These are phyloP conservation scores for Cytospora leucostoma DNA, from an alignment of 2,329 filamentous ascomycete genomes.

Conservation along the genomic window DNA sequence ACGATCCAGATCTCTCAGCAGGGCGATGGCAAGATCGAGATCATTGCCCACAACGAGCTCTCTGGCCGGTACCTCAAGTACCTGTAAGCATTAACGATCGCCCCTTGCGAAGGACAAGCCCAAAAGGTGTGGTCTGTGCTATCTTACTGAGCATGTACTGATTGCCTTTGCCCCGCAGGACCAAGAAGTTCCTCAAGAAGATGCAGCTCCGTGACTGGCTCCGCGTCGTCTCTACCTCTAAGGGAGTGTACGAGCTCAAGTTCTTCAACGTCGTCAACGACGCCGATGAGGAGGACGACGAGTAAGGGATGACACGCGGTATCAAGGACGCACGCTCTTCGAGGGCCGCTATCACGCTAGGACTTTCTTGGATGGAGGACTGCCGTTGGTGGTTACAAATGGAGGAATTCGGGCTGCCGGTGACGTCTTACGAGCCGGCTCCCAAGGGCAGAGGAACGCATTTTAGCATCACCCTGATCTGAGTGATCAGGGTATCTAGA, in stretches of 20 bases:
- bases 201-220: constrained; percentile 99
- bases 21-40: constrained; percentile 97
- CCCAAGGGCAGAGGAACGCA: background rate
- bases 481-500: constrained; percentile 11
- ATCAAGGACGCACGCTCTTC: background rate
- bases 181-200: constrained; percentile 99
- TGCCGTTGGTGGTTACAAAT: constrained; percentile 22
- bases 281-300: constrained; percentile 96
- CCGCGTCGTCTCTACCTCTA: constrained; percentile 95
- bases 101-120: too few relatives aligned
- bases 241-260: constrained; percentile 98
- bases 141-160: constrained; percentile 26
- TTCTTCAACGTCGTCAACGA: constrained; percentile 99
- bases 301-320: constrained; percentile 62
- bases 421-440: constrained; percentile 3
- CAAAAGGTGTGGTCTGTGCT: background rate
- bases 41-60: constrained; percentile 96
- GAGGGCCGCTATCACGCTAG: constrained; percentile 1
- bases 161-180: constrained; percentile 55
- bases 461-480: background rate
- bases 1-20: constrained; percentile 85
- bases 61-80: constrained; percentile 99
- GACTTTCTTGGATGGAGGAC: constrained; percentile 12
- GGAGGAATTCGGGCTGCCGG: constrained; percentile 8
- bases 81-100: constrained; percentile 65